phyloP scores from a whole-genome alignment of 208 protist genomes.

The Leishmania aethiopica region DNA sequence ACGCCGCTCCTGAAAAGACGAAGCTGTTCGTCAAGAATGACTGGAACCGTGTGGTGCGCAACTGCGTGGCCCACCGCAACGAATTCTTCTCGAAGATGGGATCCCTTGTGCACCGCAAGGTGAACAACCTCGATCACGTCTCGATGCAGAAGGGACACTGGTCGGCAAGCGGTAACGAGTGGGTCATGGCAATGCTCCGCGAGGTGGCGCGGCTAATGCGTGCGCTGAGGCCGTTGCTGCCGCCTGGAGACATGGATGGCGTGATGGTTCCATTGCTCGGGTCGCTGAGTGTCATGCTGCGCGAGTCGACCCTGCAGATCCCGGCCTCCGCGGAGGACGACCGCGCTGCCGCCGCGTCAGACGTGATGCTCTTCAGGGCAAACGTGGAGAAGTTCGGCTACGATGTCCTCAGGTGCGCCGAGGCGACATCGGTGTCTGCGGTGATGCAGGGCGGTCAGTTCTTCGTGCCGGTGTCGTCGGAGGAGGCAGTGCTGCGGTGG shows the following conservation, averaged over 20 bases:
- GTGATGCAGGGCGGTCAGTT: constrained; percentile 35
- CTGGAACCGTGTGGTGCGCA: constrained; percentile 52
- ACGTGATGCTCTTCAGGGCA: constrained; percentile 87
- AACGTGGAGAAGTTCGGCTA: constrained; percentile 93
- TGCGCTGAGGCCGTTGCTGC: constrained; percentile 64
- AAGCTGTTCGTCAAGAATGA: constrained; percentile 63
- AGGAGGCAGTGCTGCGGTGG: constrained; percentile 73
- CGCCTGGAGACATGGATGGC: constrained; percentile 55
- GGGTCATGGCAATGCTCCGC: constrained; percentile 89
- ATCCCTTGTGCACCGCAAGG: constrained; percentile 69
- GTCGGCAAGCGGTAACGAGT: constrained; percentile 67
- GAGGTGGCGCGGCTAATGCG: constrained; percentile 81
- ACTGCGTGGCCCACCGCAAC: constrained; percentile 60
- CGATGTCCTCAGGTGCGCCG: constrained; percentile 79
- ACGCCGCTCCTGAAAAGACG: not conserved
- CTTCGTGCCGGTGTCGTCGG: constrained; percentile 47
- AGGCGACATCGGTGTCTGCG: constrained; percentile 32
- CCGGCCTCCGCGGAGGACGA: constrained; percentile 37
- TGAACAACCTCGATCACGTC: constrained; percentile 54
- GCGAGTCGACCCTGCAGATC: constrained; percentile 51
- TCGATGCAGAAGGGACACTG: constrained; percentile 48
- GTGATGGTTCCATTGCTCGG: constrained; percentile 81
- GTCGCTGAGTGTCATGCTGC: constrained; percentile 61
- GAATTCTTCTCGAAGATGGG: constrained; percentile 77
- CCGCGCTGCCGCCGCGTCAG: constrained; percentile 44